These are phyloP conservation scores for Pulveroboletus ravenelii DNA, from an alignment of 768 basidiomycete species.

Conservation along the genomic window DNA sequence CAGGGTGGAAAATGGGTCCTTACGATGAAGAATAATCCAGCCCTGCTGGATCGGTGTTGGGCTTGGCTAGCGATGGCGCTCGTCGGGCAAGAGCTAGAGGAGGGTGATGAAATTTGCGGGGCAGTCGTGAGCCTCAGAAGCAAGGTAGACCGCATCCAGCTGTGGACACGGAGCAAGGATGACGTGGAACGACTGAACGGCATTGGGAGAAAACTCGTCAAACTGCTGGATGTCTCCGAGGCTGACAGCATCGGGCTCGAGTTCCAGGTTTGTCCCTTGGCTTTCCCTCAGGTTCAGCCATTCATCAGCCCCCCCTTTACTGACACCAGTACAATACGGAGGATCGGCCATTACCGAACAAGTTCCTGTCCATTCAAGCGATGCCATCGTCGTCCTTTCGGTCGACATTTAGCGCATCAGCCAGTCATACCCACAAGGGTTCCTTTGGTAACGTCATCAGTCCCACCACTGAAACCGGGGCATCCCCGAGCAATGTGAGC, in stretches of 20 bases:
- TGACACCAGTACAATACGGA: slow-evolving; percentile 74
- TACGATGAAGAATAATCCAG: slow-evolving; percentile 82
- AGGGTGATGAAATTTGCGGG: slow-evolving; percentile 71
- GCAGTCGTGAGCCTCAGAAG: slow-evolving; percentile 83
- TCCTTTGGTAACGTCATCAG: slow-evolving; percentile 16
- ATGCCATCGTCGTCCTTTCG: slow-evolving; percentile 65
- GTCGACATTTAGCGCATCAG: slow-evolving; percentile 51
- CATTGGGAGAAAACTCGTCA: slow-evolving; percentile 79
- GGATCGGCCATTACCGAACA: slow-evolving; percentile 74
- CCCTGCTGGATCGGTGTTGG: slow-evolving; percentile 83
- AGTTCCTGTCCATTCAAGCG: slow-evolving; percentile 76
- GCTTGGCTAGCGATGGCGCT: slow-evolving; percentile 87
- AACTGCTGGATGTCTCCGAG: slow-evolving; percentile 79
- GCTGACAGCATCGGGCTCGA: slow-evolving; percentile 82
- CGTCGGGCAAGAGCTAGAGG: slow-evolving; percentile 63
- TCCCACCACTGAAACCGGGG: slow-evolving; percentile 23
- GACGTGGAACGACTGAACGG: slow-evolving; percentile 81
- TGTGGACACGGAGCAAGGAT: slow-evolving; percentile 85
- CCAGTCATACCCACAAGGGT: slow-evolving; percentile 18
- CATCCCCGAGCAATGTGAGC: slow-evolving; percentile 22
- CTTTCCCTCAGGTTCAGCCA: not conserved
- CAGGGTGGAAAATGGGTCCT: slow-evolving; percentile 94
- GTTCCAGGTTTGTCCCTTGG: slow-evolving; percentile 63
- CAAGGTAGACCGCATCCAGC: slow-evolving; percentile 85
- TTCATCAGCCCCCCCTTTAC: not conserved